A percentile compares a stretch with the other conserved stretches of the same genome.
phyloP scores from a whole-genome alignment of 768 basidiomycete genomes.

The Termitomyces sp. region DNA sequence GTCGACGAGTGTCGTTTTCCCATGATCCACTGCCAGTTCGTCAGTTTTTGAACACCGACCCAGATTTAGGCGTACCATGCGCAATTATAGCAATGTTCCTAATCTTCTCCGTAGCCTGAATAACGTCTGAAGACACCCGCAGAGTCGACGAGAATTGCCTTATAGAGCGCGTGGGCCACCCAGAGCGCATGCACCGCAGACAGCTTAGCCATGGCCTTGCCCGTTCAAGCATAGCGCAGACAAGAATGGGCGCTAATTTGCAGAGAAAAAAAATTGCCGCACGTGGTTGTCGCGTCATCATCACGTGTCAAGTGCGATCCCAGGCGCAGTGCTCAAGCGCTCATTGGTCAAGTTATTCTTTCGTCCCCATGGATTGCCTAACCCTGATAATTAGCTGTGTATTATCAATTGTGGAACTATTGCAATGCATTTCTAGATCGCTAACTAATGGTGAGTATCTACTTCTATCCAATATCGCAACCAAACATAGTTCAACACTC shows the following conservation, averaged over 20 bases:
- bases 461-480: too few relatives aligned
- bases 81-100: slow-evolving; percentile 47
- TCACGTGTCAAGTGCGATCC: too few relatives aligned
- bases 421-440: too few relatives aligned
- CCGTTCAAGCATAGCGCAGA: slow-evolving; percentile 7
- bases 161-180: background rate
- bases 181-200: background rate
- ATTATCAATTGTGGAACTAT: too few relatives aligned
- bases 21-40: slow-evolving; percentile 36
- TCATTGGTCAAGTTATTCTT: too few relatives aligned
- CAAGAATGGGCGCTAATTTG: background rate
- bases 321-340: too few relatives aligned
- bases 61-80: slow-evolving; percentile 28
- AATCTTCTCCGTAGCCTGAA: slow-evolving; percentile 29
- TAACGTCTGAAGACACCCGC: slow-evolving; percentile 17
- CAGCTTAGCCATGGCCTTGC: slow-evolving; percentile 1
- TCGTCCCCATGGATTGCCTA: too few relatives aligned
- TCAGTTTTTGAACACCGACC: background rate
- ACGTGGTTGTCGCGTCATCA: too few relatives aligned
- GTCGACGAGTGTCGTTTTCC: slow-evolving; percentile 48
- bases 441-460: too few relatives aligned
- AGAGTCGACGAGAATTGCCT: slow-evolving; percentile 11
- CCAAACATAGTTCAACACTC: too few relatives aligned
- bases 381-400: too few relatives aligned
- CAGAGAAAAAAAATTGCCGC: too few relatives aligned